These are phyloP conservation scores for Neurospora sp. DNA, from an alignment of 495 filamentous ascomycete species.

Conservation along the genomic window DNA sequence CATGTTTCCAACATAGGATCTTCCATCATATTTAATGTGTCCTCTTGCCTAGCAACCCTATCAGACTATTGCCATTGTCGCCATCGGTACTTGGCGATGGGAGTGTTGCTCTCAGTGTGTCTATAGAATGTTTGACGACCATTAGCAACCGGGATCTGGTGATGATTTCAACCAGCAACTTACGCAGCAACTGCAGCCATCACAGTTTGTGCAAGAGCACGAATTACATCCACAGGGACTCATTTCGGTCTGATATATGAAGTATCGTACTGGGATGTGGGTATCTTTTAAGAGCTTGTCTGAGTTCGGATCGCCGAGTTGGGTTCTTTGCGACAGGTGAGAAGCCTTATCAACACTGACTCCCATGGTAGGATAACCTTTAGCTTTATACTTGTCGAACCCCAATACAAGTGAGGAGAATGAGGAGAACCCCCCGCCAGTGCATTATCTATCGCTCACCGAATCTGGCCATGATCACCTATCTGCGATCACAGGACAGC, in stretches of 20 bases:
- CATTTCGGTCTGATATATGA: constrained; percentile 3
- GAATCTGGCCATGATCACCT: neutral
- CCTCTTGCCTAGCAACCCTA: neutral
- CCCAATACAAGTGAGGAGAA: neutral
- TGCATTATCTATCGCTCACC: neutral
- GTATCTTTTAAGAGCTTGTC: neutral
- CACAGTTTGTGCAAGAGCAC: constrained; percentile 17
- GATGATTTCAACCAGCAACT: neutral
- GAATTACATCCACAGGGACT: constrained; percentile 12
- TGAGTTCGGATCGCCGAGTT: neutral
- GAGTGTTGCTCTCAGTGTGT: neutral
- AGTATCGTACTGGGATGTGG: neutral
- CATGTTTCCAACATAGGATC: neutral
- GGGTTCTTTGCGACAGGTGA: neutral
- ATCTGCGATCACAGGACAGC: neutral
- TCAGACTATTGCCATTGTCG: neutral
- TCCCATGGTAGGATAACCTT: neutral
- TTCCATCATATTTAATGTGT: no score
- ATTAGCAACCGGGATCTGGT: neutral
- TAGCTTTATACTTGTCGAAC: neutral
- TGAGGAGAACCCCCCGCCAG: neutral
- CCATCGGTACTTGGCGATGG: neutral
- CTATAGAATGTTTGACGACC: neutral
- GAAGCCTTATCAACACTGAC: neutral
- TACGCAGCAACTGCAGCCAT: constrained; percentile 20